Percentiles rank a stretch among this genome's conserved stretches.
Conservation (phyloP, 805 yeast species). For the Cyberlindnera veronae region DNA sequence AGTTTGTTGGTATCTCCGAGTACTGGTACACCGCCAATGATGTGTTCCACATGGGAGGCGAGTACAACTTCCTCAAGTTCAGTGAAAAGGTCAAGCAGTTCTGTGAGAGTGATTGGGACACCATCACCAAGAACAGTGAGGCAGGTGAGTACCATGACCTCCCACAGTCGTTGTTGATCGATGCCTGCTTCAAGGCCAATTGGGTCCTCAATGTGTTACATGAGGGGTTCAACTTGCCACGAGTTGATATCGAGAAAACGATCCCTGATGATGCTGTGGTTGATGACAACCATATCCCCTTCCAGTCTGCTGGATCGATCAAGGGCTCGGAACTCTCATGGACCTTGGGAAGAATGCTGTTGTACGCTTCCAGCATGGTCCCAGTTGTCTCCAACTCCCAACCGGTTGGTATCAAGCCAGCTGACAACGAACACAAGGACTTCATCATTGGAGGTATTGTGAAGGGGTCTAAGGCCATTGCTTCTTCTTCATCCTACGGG, state of each 20-base stretch:
- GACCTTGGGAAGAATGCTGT: conserved; percentile 86
- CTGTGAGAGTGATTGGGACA: conserved; percentile 75
- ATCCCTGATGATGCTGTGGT: conserved; percentile 20
- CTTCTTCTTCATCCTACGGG: neutral
- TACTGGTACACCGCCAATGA: conserved; percentile 98
- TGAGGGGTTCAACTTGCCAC: conserved; percentile 88
- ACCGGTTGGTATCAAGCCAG: conserved; percentile 25
- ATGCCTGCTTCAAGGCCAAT: conserved; percentile 90
- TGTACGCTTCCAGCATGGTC: conserved; percentile 66
- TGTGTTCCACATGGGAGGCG: conserved; percentile 84
- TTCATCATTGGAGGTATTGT: conserved; percentile 23
- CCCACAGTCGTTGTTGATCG: conserved; percentile 52
- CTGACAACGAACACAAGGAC: conserved; percentile 22
- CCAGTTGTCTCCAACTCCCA: conserved; percentile 7
- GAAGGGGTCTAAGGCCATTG: conserved; percentile 2
- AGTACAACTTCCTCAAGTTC: conserved; percentile 70
- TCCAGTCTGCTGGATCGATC: conserved; percentile 77
- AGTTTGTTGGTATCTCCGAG: conserved; percentile 91
- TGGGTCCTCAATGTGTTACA: conserved; percentile 90
- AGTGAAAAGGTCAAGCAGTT: conserved; percentile 62
- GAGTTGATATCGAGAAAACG: conserved; percentile 51
- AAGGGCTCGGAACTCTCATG: conserved; percentile 88
- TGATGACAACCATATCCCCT: conserved; percentile 47
- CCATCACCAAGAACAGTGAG: conserved; percentile 44
- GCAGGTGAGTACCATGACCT: conserved; percentile 57